A percentile compares a stretch with the other conserved stretches of the same genome.
phyloP scores from a whole-genome alignment of 1,284 basidiomycete genomes.

The Leccinum cinnamomeum region DNA sequence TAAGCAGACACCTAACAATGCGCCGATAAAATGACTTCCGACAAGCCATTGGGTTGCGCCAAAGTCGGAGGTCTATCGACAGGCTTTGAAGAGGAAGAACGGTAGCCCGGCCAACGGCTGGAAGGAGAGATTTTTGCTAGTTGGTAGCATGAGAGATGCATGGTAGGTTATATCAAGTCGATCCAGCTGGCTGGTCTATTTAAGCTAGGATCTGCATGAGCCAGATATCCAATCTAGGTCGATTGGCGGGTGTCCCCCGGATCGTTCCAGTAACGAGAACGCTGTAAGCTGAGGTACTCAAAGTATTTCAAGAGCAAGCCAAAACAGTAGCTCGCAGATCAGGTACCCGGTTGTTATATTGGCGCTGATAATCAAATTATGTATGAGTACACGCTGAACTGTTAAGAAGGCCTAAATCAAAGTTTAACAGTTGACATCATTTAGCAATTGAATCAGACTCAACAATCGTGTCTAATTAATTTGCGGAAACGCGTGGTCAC shows the following conservation, averaged over 20 bases:
- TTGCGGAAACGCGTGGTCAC: background rate
- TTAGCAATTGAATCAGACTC: background rate
- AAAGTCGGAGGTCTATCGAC: conserved; percentile 51
- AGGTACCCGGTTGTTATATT: background rate
- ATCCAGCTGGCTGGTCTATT: background rate
- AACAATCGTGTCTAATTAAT: background rate
- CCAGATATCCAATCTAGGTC: background rate
- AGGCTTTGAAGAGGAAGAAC: conserved; percentile 9
- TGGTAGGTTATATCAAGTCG: background rate
- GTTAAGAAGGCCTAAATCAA: background rate
- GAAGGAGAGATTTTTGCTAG: background rate
- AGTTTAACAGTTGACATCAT: background rate
- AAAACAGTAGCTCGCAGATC: background rate
- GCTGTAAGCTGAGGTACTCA: background rate
- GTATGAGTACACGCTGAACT: background rate
- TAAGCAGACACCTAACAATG: conserved; percentile 7
- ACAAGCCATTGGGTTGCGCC: conserved; percentile 58
- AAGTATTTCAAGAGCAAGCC: background rate
- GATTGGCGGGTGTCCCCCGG: background rate
- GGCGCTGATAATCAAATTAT: background rate
- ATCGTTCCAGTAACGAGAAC: background rate
- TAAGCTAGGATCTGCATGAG: background rate
- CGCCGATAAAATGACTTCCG: conserved; percentile 31
- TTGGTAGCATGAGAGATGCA: background rate
- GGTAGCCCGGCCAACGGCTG: conserved; percentile 17